These are phyloP conservation scores for Xanthoceras sorbifolium DNA, from an alignment of 345 rosid species.

Conservation along the genomic window DNA sequence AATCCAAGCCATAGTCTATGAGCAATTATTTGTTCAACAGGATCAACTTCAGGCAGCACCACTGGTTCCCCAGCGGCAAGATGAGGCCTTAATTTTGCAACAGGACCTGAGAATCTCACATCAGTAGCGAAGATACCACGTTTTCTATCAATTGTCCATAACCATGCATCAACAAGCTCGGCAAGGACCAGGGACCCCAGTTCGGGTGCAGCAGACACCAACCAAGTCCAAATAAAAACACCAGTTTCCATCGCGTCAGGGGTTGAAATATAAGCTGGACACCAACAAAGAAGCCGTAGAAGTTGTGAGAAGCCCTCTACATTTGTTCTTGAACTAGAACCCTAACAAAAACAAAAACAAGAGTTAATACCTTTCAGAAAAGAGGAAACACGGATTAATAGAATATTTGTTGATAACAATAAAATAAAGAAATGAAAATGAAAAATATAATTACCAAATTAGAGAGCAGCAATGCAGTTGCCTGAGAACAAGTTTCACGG, in stretches of 20 bases:
- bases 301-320: constrained; percentile 92
- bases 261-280: constrained; percentile 95
- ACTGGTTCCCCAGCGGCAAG: constrained; percentile 96
- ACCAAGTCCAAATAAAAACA: constrained; percentile 97
- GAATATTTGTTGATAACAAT: constrained; percentile 1
- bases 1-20: constrained; percentile 97
- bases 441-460: constrained; percentile 69
- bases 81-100: constrained; percentile 94
- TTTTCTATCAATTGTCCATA: constrained; percentile 98
- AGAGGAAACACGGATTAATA: constrained; percentile 9
- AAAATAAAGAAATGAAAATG: background rate
- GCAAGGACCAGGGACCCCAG: constrained; percentile 92
- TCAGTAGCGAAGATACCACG: constrained; percentile 98
- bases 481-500: constrained; percentile 92
- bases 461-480: constrained; percentile 91
- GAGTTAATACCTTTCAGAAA: constrained; percentile 27
- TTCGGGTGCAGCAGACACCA: constrained; percentile 97
- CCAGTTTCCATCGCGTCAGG: constrained; percentile 98
- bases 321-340: constrained; percentile 70
- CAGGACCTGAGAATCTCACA: constrained; percentile 77
- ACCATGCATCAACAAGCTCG: constrained; percentile 99
- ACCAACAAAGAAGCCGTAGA: constrained; percentile 98
- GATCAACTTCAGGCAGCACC: constrained; percentile 60
- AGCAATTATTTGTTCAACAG: constrained; percentile 92
- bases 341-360: constrained; percentile 44